A percentile compares a stretch with the other conserved stretches of the same genome.
These are phyloP conservation scores for Aureobasidium musti DNA, from an alignment of 2,329 filamentous ascomycete genomes.

Conservation along the genomic window DNA sequence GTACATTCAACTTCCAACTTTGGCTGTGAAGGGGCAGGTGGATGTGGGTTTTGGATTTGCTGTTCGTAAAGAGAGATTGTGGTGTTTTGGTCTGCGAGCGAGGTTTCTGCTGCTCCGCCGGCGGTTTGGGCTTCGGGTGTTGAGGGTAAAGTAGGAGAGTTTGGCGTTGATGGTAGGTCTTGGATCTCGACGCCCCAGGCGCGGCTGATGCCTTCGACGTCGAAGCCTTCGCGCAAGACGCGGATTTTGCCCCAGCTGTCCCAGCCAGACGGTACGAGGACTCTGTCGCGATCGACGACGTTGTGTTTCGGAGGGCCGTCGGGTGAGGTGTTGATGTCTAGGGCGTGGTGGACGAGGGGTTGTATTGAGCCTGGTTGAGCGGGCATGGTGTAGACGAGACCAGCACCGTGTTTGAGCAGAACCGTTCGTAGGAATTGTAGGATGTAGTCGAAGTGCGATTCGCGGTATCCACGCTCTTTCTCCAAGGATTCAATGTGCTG, in stretches of 20 bases:
- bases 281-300: slow-evolving; percentile 71
- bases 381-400: slow-evolving; percentile 68
- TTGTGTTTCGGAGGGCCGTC: slow-evolving; percentile 62
- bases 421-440: slow-evolving; percentile 90
- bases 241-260: slow-evolving; percentile 98
- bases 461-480: slow-evolving; percentile 88
- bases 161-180: slow-evolving; percentile 4
- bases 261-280: slow-evolving; percentile 94
- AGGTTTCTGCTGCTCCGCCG: slow-evolving; percentile 32
- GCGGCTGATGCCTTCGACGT: slow-evolving; percentile 80
- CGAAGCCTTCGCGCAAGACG: slow-evolving; percentile 86
- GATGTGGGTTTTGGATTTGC: slow-evolving; percentile 39
- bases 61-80: slow-evolving; percentile 39
- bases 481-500: slow-evolving; percentile 90
- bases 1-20: slow-evolving; percentile 41
- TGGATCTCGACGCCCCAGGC: slow-evolving; percentile 62
- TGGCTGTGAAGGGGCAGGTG: slow-evolving; percentile 36
- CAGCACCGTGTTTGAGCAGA: slow-evolving; percentile 57
- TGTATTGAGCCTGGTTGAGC: slow-evolving; percentile 71
- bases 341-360: slow-evolving; percentile 77
- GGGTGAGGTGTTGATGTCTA: slow-evolving; percentile 76
- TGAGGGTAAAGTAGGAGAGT: slow-evolving; percentile 5
- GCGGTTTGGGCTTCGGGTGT: slow-evolving; percentile 11
- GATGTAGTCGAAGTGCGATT: slow-evolving; percentile 95
- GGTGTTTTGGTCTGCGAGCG: slow-evolving; percentile 29